These are phyloP conservation scores for Nevesoporus exiguus DNA, from an alignment of 768 basidiomycete genomes.

Conservation along the genomic window DNA sequence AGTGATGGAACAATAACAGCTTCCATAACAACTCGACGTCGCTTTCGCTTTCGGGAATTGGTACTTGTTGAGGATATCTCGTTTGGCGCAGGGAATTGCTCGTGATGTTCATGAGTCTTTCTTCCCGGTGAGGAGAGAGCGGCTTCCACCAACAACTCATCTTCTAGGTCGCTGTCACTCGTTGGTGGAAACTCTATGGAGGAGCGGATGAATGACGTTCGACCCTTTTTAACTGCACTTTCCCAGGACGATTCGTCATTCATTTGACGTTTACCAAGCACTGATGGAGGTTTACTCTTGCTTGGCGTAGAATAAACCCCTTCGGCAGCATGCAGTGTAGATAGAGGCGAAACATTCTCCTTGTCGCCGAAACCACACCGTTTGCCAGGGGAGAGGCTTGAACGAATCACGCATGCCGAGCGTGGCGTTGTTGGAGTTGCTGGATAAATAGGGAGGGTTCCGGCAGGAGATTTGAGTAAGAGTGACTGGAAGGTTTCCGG, in stretches of 20 bases:
- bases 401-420: constrained; percentile 15
- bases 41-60: constrained; percentile 36
- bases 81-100: not conserved
- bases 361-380: constrained; percentile 44
- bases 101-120: constrained; percentile 3
- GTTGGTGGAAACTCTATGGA: constrained; percentile 28
- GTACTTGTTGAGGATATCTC: constrained; percentile 4
- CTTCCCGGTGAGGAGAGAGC: constrained; percentile 20
- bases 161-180: constrained; percentile 28
- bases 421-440: constrained; percentile 35
- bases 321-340: constrained; percentile 41
- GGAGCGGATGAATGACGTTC: constrained; percentile 30
- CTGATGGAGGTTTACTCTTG: constrained; percentile 17
- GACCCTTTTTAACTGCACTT: constrained; percentile 25
- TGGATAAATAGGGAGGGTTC: constrained; percentile 25
- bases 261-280: constrained; percentile 45
- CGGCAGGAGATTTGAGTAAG: constrained; percentile 25
- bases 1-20: constrained; percentile 47
- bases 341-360: constrained; percentile 54
- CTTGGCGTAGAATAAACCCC: constrained; percentile 40
- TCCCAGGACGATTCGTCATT: constrained; percentile 35
- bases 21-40: constrained; percentile 49
- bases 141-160: constrained; percentile 27
- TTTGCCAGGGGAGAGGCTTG: constrained; percentile 36
- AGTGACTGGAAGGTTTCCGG: constrained; percentile 32